A percentile compares a stretch with the other conserved stretches of the same genome.
These are phyloP conservation scores for Ricinus communis DNA, from an alignment of 345 rosid genomes.

Conservation along the genomic window DNA sequence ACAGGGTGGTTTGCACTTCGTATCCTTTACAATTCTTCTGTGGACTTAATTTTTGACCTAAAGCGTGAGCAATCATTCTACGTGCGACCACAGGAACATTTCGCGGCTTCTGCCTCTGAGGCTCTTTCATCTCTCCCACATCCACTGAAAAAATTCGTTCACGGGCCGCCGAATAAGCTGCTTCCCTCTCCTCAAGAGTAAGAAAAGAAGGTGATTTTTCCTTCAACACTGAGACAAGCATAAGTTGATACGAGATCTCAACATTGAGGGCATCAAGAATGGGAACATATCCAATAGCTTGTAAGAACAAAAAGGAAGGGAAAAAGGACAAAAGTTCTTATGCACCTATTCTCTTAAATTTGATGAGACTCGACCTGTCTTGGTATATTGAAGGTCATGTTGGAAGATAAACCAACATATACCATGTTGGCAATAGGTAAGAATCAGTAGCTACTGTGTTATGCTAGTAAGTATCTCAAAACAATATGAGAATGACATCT, in stretches of 20 bases:
- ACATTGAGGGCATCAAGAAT: not conserved
- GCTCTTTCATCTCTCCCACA: slow-evolving; percentile 36
- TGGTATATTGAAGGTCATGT: not conserved
- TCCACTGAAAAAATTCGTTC: slow-evolving; percentile 52
- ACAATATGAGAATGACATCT: not conserved
- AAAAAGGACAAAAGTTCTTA: not conserved
- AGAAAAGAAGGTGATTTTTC: slow-evolving; percentile 33
- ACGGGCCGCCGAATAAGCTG: slow-evolving; percentile 67
- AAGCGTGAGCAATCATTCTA: slow-evolving; percentile 77
- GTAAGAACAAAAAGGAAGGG: not conserved
- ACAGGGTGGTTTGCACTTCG: slow-evolving; percentile 19
- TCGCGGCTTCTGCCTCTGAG: slow-evolving; percentile 42
- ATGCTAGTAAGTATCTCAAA: not conserved
- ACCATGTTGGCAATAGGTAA: not conserved
- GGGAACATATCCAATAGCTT: not conserved
- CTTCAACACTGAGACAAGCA: slow-evolving; percentile 35
- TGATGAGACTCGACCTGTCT: not conserved
- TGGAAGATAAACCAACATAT: not conserved
- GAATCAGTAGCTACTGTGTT: not conserved
- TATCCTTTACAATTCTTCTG: slow-evolving; percentile 17
- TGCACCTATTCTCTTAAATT: not conserved
- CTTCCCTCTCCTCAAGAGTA: slow-evolving; percentile 56
- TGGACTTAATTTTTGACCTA: slow-evolving; percentile 47
- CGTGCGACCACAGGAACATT: slow-evolving; percentile 58
- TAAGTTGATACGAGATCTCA: slow-evolving; percentile 5